Evolutionary conservation across 169 alveolate species (phyloP).

Genomic region (Cryptosporidium meleagridis): DNA sequence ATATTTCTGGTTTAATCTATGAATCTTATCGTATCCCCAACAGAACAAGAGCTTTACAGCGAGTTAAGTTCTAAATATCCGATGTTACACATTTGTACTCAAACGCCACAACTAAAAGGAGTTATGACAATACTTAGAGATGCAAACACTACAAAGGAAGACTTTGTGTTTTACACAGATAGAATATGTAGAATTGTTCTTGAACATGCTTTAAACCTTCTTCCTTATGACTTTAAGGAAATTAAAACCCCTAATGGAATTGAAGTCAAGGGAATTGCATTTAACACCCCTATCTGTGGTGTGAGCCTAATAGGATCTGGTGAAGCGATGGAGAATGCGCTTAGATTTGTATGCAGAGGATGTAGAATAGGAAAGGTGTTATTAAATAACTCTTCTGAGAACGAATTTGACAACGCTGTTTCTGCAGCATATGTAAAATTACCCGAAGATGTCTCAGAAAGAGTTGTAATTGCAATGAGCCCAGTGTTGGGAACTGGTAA

Average conservation of each 20-base stretch:
- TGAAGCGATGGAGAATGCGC: conserved; percentile 74
- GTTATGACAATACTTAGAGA: conserved; percentile 70
- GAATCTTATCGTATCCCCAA: background rate
- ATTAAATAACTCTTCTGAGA: conserved; percentile 17
- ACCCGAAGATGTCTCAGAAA: conserved; percentile 80
- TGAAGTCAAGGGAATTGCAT: conserved; percentile 33
- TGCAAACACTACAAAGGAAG: conserved; percentile 61
- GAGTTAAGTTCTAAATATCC: conserved; percentile 34
- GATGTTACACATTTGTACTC: conserved; percentile 21
- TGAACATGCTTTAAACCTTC: conserved; percentile 65
- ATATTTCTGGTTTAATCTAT: background rate
- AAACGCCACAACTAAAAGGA: conserved; percentile 72
- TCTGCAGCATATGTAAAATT: conserved; percentile 69
- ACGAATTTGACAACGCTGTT: background rate
- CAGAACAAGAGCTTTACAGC: conserved; percentile 16
- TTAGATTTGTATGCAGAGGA: conserved; percentile 73
- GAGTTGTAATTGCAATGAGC: conserved; percentile 82
- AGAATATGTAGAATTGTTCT: conserved; percentile 66
- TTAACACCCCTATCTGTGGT: conserved; percentile 71
- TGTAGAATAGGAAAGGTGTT: conserved; percentile 68
- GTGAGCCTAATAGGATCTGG: conserved; percentile 71
- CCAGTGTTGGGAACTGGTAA: conserved; percentile 89
- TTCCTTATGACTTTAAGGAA: conserved; percentile 53
- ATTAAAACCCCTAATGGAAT: conserved; percentile 51
- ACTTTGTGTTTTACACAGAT: conserved; percentile 56